Evolutionary conservation across 2,329 filamentous ascomycete genomes (phyloP), one percentile per base, ranked within the genome.

Genomic region (Aureobasidium sp.): DNA sequence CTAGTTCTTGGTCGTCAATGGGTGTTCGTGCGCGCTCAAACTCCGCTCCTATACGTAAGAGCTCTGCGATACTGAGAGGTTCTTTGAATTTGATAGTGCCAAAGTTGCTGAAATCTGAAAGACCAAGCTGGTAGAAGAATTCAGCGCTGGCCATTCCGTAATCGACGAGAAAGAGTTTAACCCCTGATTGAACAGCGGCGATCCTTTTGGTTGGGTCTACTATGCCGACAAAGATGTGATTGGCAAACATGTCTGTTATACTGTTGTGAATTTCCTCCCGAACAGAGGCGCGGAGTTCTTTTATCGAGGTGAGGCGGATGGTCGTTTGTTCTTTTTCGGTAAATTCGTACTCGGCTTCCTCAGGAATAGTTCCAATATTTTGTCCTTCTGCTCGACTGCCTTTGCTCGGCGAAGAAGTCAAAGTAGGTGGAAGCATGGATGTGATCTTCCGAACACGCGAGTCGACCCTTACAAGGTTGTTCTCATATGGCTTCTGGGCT

Each of bases 51-150:
- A 95, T 79, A 11, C 73, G 71, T 12, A 98, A 76, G 5, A 97
- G 69, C 54, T 86, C 81, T 4, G 76, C 72, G 4, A 98, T 71
- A 55, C 82, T 76, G 1, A 96, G 77, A 0, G 89, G 79, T 2
- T 89, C 87, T 44, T 83, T 80, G 62, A 98, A 89, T 10, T 80
- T 82, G 55, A 98, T 90, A 19, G 76, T 70, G 2, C 93, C 93
- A 63, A 95, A 96, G 66, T 98, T 98, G 1, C 86, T 89, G 70
- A 98, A 98, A 64, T 98, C 90, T 0, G 90, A 95, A 30, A 98
- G 78, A 0, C 90, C 91, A 17, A 97, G 73, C 70, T 98, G 93
- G 71, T 98, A 98, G 68, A 97, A 94, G 67, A 91, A 94, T 62
- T 97, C 91, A 57, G 83, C 86, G 66, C 69, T 87, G 1, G 87